Evolutionary conservation across 1,284 basidiomycete species (phyloP), one percentile per base, ranked within the genome.

Genomic region (Cutaneotrichosporon arboriforme): DNA sequence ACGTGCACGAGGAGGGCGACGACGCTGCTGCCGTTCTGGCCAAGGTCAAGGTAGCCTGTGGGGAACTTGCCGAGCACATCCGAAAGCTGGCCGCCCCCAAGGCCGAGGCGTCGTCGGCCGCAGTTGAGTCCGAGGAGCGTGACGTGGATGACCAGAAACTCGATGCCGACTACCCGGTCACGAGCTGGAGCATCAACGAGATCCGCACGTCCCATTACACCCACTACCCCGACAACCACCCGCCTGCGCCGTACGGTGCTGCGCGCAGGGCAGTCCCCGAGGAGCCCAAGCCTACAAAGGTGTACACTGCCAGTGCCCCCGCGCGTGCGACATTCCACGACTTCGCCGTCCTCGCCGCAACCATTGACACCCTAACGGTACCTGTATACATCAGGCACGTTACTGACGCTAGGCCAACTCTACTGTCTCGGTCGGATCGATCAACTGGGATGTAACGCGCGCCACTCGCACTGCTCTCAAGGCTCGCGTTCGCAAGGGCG

Each of bases 171-270:
- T 45, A 39, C 42, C 57, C 57, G 17, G 45, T 59, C 22, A 51
- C 54, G n/a, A 52, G 37, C 33, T 59, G 57, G 57, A 50, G 34
- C 33, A 39, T 53, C 37, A 51, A 59, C 51, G 39, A 47, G 37
- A 20, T 59, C 17, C 39, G 44, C 31, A 51, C 52, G 10, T 52
- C 43, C 34, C 23, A 44, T 34, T 10, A 34, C 8, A 14, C 21
- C 15, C 7, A 9, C 8, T 10, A 21, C 33, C 41, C 41, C 37
- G 31, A 37, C 31, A 20, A 31, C 34, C 2, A 15, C 10, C 21
- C 9, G 21, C 15, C 14, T 20, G 31, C 47, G 22, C 15, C 17
- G n/a, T 10, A 31, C 10, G 7, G 7, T 31, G 26, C 26, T 10
- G 10, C 10, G 26, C 26, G 26, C 26, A 31, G 26, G 10, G 26